phyloP scores from a whole-genome alignment of 176 grass and related monocot genomes.

The Aegilops bicornis region DNA sequence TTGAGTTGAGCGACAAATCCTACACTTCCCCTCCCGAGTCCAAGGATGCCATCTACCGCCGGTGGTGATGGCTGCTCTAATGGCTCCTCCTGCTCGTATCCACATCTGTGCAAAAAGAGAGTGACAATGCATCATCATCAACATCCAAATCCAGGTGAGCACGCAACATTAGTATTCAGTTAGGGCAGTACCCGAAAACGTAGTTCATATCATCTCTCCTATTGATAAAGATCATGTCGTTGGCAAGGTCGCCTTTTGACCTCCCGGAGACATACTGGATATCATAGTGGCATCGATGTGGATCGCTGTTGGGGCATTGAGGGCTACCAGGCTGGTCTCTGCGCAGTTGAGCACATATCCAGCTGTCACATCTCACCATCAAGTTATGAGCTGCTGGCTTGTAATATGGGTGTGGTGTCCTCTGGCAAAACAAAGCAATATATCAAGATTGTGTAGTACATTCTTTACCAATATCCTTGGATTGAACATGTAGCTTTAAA shows the following conservation, averaged over 20 bases:
- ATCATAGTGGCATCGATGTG: too few relatives aligned
- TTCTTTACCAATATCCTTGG: too few relatives aligned
- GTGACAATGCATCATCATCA: background rate
- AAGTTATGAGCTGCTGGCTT: conserved; percentile 50
- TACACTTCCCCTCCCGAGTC: conserved; percentile 63
- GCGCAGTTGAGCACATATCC: too few relatives aligned
- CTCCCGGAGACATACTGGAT: too few relatives aligned
- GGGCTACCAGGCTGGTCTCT: background rate
- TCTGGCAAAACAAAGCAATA: too few relatives aligned
- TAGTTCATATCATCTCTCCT: too few relatives aligned
- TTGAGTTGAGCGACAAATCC: conserved; percentile 76
- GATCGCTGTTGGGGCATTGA: conserved; percentile 26
- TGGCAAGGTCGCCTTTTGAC: too few relatives aligned
- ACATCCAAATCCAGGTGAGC: background rate
- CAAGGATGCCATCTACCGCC: conserved; percentile 67
- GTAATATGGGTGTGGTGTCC: conserved; percentile 54
- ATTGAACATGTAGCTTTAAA: too few relatives aligned
- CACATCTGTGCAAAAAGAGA: conserved; percentile 48
- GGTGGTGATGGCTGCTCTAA: conserved; percentile 20
- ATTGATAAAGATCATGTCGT: too few relatives aligned
- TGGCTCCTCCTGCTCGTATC: conserved; percentile 69
- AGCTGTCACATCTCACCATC: background rate
- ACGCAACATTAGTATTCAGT: too few relatives aligned
- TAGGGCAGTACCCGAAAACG: too few relatives aligned
- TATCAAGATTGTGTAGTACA: too few relatives aligned